Conservation (phyloP, 177 flowering plant species). For the Vitis hybrid region DNA sequence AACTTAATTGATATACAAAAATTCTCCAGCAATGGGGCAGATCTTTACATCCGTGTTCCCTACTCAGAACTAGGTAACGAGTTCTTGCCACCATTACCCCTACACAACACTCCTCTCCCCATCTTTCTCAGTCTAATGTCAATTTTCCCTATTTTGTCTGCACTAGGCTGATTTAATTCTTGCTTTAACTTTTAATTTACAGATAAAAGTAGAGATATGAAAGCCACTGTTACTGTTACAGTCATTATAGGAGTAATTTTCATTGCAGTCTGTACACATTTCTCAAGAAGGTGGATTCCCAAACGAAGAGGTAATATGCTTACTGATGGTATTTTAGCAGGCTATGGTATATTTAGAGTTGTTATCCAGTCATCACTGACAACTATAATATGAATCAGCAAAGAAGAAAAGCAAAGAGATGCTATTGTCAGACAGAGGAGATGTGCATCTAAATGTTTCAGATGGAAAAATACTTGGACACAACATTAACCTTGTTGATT, state of each 20-base stretch:
- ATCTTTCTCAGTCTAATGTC: no score
- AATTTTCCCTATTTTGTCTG: no score
- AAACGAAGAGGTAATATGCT: conserved; percentile 10
- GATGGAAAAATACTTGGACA: neutral
- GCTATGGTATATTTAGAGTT: neutral
- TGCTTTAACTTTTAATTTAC: neutral
- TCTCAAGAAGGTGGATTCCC: conserved; percentile 10
- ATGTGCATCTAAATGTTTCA: neutral
- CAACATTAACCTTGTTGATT: conserved; percentile 12
- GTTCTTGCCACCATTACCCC: no score
- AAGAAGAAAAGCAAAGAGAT: conserved; percentile 6
- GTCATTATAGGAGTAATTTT: conserved; percentile 5
- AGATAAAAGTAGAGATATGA: conserved; percentile 6
- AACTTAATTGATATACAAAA: conserved; percentile 16
- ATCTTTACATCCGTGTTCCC: conserved; percentile 17
- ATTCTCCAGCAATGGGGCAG: conserved; percentile 8
- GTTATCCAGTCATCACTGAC: neutral
- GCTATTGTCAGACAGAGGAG: conserved; percentile 5
- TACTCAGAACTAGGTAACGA: conserved; percentile 11
- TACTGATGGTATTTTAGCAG: neutral
- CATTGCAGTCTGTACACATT: conserved; percentile 1
- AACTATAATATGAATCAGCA: conserved; percentile 7
- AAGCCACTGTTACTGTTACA: neutral
- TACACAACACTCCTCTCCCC: no score
- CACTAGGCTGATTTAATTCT: no score